A percentile compares a stretch with the other conserved stretches of the same genome.
Evolutionary conservation across 352 stramenopile genomes (phyloP).

Genomic region (Aphanomyces stellatus): DNA sequence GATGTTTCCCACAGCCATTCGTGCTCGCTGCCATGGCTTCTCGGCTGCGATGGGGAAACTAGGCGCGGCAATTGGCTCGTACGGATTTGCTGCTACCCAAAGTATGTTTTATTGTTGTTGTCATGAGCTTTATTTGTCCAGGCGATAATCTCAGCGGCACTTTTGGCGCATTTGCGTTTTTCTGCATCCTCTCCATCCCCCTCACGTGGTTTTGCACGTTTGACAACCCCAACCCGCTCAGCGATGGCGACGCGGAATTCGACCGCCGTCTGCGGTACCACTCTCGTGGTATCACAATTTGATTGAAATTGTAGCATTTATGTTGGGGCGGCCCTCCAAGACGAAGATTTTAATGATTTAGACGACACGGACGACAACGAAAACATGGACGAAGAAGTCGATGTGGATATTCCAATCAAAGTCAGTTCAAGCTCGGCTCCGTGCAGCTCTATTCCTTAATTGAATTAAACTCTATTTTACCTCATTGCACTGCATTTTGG

Average conservation of each 20-base stretch:
- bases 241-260: constrained; percentile 55
- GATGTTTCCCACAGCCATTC: constrained; percentile 49
- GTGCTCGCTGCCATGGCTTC: constrained; percentile 53
- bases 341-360: constrained; percentile 20
- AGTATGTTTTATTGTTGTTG: neutral
- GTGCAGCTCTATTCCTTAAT: neutral
- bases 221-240: constrained; percentile 46
- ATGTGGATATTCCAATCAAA: constrained; percentile 5
- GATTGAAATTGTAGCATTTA: too few species aligned
- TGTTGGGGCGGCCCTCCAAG: constrained; percentile 10
- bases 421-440: neutral
- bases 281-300: too few species aligned
- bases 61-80: constrained; percentile 32
- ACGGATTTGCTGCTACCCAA: constrained; percentile 23
- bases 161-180: constrained; percentile 50
- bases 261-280: constrained; percentile 23
- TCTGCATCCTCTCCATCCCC: constrained; percentile 44
- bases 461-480: too few species aligned
- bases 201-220: constrained; percentile 60
- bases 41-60: constrained; percentile 51
- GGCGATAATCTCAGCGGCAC: constrained; percentile 15
- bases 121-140: neutral
- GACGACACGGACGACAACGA: constrained; percentile 9
- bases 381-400: constrained; percentile 9
- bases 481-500: too few species aligned